Percentiles rank a stretch among this genome's conserved stretches.
These are phyloP conservation scores for Alternaria gaisen DNA, from an alignment of 2,329 filamentous ascomycete genomes.

Conservation along the genomic window DNA sequence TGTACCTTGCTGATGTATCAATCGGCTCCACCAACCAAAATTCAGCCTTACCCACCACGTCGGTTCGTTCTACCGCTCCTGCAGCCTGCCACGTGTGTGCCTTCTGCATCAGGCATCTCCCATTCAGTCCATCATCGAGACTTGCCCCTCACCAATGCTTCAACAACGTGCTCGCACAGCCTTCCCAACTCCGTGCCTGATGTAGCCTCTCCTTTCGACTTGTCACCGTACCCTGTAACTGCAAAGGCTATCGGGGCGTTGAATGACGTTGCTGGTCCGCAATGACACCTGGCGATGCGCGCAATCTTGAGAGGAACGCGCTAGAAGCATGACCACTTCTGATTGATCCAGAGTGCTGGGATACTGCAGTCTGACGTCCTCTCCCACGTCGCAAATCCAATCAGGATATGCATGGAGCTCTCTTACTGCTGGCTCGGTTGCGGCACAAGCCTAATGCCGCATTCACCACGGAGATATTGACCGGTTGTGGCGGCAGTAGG, in stretches of 20 bases:
- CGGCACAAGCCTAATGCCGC: conserved; percentile 18
- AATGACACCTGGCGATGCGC: conserved; percentile 10
- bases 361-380: conserved; percentile 18
- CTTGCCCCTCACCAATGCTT: background rate
- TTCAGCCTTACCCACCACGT: conserved; percentile 47
- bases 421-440: background rate
- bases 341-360: conserved; percentile 2
- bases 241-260: background rate
- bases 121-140: background rate
- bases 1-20: conserved; percentile 7
- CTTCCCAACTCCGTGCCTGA: background rate
- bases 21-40: conserved; percentile 30
- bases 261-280: conserved; percentile 5
- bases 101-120: conserved; percentile 12
- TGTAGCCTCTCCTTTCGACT: background rate
- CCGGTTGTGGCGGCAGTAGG: conserved; percentile 18
- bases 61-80: conserved; percentile 35
- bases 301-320: conserved; percentile 12
- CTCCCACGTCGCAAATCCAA: conserved; percentile 8
- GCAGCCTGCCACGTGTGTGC: conserved; percentile 45
- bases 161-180: background rate
- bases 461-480: conserved; percentile 7
- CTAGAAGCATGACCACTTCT: conserved; percentile 18
- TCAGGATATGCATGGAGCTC: conserved; percentile 1
- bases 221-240: conserved; percentile 12